Percentiles rank a stretch among this genome's conserved stretches.
phyloP scores from a whole-genome alignment of 176 grass and related monocot species.

The maize (Zea mays) region Zm-B73-REFERENCE-NAM-5.0 NC_050103.1:132006501-132007000 shows the following conservation, averaged over 20 bases:
- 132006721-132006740: not conserved
- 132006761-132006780: conserved; percentile 12
- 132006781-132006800: not conserved
- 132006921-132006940: not conserved
- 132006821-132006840: not conserved
- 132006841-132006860: not conserved
- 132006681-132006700: not conserved
- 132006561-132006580: not conserved
- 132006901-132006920: not conserved
- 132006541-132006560: not conserved
- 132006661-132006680: not conserved
- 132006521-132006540: not conserved
- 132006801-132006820: not conserved
- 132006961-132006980: no score
- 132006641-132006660: not conserved
- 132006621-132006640: not conserved
- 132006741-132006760: conserved; percentile 34
- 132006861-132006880: not conserved
- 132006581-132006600: not conserved
- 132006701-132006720: not conserved
- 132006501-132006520: not conserved
- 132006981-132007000: not conserved
- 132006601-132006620: not conserved
- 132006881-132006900: not conserved
- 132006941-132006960: not conserved